A percentile compares a stretch with the other conserved stretches of the same genome.
phyloP scores from a whole-genome alignment of 2,329 filamentous ascomycete species.

The Pseudocercospora fuligena region DNA sequence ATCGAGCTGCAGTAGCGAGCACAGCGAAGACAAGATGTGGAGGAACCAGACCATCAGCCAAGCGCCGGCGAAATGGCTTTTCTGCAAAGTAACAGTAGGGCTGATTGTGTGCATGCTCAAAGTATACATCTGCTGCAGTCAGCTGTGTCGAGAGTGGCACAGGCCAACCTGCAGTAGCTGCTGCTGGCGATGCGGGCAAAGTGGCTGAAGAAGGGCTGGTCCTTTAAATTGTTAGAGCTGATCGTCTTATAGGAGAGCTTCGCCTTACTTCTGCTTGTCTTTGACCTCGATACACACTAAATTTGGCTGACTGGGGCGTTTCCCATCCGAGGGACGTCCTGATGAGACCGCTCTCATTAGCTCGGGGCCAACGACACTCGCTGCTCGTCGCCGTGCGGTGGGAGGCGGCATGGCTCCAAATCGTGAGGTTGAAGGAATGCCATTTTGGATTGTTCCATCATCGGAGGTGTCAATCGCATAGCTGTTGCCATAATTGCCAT shows the following conservation, averaged over 20 bases:
- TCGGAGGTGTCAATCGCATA: neutral
- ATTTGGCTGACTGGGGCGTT: neutral
- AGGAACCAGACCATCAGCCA: constrained; percentile 8
- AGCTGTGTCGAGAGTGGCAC: neutral
- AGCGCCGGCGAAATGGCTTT: constrained; percentile 7
- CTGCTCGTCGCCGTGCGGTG: neutral
- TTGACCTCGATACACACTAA: neutral
- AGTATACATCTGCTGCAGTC: constrained; percentile 16
- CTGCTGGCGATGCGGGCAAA: neutral
- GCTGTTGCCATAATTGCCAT: neutral
- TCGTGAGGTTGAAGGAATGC: neutral
- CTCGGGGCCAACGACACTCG: neutral
- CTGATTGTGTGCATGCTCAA: constrained; percentile 17
- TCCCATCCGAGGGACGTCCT: neutral
- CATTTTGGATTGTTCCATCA: neutral
- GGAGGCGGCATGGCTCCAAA: neutral
- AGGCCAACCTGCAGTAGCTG: neutral
- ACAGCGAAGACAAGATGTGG: constrained; percentile 13
- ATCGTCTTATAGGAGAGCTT: neutral
- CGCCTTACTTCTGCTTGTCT: neutral
- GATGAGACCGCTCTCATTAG: neutral
- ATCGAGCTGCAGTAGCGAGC: constrained; percentile 6
- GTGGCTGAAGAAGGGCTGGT: neutral
- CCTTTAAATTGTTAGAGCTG: neutral
- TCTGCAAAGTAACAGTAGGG: constrained; percentile 18